Evolutionary conservation across 768 basidiomycete species (phyloP), one percentile per base, ranked within the genome.

Genomic region (Cubamyces sp.): DNA sequence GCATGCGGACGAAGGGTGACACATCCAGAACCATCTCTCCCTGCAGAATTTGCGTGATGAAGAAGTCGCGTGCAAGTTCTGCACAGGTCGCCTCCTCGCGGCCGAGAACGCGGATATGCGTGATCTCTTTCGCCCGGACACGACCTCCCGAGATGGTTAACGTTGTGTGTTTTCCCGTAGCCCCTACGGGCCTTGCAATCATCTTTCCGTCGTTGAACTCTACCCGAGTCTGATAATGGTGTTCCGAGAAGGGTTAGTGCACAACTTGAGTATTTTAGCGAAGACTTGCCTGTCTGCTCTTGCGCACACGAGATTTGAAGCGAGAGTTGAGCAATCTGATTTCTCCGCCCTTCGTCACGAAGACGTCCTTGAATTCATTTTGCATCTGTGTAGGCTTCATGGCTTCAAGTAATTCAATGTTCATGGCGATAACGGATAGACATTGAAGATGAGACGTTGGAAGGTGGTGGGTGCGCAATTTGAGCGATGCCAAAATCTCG

Each of bases 271-370:
- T 30, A 7, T 1, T 9, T 18, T 26, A 14, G 9, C 37, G 28
- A 34, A 3, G 7, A 45, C 71, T 14, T 65, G 79, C 81, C 73
- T 79, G 74, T 41, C 65, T 48, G 54, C 76, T 74, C 37, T 57
- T 45, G 16, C 79, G 73, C 1, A 81, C 70, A 37, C 78, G 67
- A 1, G 73, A 78, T 53, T 79, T 81, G 69, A 74, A 83, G 2
- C 79, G 74, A 4, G 76, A 61, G 64, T 82, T 82, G 11, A 64
- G 57, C 2, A 82, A 37, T 6, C 66, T 58, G 16, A 76, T 34
- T 1, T 66, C 63, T 0, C 54, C 47, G 0, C 74, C 76, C 9
- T 74, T 66, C 9, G 65, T 60, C 1, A 66, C 16, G 12, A 54
- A 57, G 19, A 71, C 71, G 1, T 54, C 37, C 3, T 53, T 64